Percentiles rank a stretch among this genome's conserved stretches.
These are phyloP conservation scores for Colletotrichum sansevieriae DNA, from an alignment of 2,329 filamentous ascomycete genomes.

Conservation along the genomic window DNA sequence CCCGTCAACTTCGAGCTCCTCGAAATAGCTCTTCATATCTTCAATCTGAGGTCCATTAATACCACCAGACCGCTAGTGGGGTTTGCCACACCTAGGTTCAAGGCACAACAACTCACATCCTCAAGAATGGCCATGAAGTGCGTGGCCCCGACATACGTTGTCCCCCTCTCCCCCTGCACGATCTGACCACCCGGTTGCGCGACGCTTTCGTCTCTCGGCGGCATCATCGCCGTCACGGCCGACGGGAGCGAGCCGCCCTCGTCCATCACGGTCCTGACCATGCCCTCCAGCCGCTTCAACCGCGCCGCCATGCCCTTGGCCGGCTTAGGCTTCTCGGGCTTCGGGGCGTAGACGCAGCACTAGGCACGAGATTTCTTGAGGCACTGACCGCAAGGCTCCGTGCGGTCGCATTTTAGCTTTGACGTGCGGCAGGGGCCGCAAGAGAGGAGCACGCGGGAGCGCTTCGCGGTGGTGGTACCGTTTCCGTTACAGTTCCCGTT, in stretches of 20 bases:
- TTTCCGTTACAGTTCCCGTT: background rate
- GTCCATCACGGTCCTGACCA: slow-evolving; percentile 70
- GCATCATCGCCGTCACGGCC: background rate
- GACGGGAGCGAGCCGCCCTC: slow-evolving; percentile 40
- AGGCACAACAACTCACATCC: slow-evolving; percentile 59
- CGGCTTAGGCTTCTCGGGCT: slow-evolving; percentile 55
- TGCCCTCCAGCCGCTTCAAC: slow-evolving; percentile 67
- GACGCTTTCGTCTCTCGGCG: slow-evolving; percentile 31
- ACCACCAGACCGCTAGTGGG: background rate
- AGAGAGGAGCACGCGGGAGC: slow-evolving; percentile 64
- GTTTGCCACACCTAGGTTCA: background rate
- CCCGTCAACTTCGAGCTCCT: slow-evolving; percentile 56
- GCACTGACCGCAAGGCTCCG: slow-evolving; percentile 65
- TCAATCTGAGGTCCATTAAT: slow-evolving; percentile 61
- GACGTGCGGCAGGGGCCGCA: slow-evolving; percentile 66
- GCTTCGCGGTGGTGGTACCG: slow-evolving; percentile 51
- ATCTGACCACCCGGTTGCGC: slow-evolving; percentile 55
- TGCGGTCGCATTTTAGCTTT: slow-evolving; percentile 70
- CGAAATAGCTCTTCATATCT: slow-evolving; percentile 70
- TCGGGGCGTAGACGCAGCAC: slow-evolving; percentile 63
- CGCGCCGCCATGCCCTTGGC: slow-evolving; percentile 66
- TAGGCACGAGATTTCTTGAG: slow-evolving; percentile 61
- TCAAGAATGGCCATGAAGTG: slow-evolving; percentile 72
- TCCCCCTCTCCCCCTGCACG: slow-evolving; percentile 56
- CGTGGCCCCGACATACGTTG: slow-evolving; percentile 69